These are phyloP conservation scores for Globisporangium spinosum DNA, from an alignment of 352 stramenopile species.

Conservation along the genomic window DNA sequence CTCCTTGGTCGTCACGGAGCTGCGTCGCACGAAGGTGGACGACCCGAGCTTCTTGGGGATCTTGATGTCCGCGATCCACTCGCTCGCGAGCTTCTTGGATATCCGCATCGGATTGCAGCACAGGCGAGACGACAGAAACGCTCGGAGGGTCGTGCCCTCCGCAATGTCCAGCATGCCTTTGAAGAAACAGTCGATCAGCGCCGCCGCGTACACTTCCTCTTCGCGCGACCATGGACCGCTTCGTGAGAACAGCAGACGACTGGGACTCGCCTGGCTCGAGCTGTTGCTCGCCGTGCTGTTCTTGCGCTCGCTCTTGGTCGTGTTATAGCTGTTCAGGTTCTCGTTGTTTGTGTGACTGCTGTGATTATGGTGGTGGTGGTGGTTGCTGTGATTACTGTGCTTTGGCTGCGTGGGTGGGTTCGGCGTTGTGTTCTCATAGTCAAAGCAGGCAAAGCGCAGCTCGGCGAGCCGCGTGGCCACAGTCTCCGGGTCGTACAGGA, in stretches of 20 bases:
- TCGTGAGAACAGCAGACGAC: slow-evolving; percentile 31
- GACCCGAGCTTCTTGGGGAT: slow-evolving; percentile 75
- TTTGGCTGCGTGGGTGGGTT: slow-evolving; percentile 6
- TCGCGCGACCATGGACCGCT: slow-evolving; percentile 66
- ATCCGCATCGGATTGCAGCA: slow-evolving; percentile 76
- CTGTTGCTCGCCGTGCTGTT: slow-evolving; percentile 19
- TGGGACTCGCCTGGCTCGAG: slow-evolving; percentile 9
- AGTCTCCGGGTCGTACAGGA: background rate
- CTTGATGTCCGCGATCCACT: slow-evolving; percentile 56
- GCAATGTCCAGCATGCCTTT: slow-evolving; percentile 54
- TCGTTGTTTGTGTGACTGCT: background rate
- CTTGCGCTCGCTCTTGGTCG: slow-evolving; percentile 14
- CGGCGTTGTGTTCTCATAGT: slow-evolving; percentile 26
- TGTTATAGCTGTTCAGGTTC: background rate
- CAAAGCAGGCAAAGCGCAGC: slow-evolving; percentile 27
- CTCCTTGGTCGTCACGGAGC: slow-evolving; percentile 30
- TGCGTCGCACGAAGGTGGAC: slow-evolving; percentile 51
- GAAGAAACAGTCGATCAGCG: slow-evolving; percentile 67
- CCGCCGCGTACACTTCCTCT: slow-evolving; percentile 63
- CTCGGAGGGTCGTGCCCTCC: slow-evolving; percentile 62
- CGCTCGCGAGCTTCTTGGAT: slow-evolving; percentile 74
- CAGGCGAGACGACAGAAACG: slow-evolving; percentile 55
- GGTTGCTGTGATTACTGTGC: background rate
- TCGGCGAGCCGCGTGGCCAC: slow-evolving; percentile 17
- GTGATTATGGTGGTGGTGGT: background rate